A percentile compares a stretch with the other conserved stretches of the same genome.
These are phyloP conservation scores for Xylaria castorea DNA, from an alignment of 495 filamentous ascomycete genomes.

Conservation along the genomic window DNA sequence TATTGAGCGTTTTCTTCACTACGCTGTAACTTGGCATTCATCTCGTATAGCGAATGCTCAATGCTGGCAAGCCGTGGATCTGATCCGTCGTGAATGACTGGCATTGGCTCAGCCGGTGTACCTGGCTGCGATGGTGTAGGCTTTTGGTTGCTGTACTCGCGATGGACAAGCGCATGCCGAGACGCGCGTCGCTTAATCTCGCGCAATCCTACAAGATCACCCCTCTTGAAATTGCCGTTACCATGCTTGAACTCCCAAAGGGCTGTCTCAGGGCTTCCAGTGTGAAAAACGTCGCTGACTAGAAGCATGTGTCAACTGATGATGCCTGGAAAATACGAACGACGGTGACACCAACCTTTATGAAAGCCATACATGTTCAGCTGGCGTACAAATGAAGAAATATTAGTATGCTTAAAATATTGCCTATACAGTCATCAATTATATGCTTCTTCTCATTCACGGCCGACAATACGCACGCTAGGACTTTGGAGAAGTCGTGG, in stretches of 20 bases:
- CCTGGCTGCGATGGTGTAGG: conserved; percentile 75
- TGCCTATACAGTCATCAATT: conserved; percentile 57
- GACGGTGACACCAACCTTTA: conserved; percentile 72
- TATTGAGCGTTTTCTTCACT: conserved; percentile 83
- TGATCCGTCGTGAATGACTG: conserved; percentile 67
- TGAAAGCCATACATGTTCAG: conserved; percentile 99
- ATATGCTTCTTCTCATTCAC: conserved; percentile 27
- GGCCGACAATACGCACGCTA: conserved; percentile 72
- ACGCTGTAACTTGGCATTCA: conserved; percentile 74
- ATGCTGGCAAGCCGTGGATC: conserved; percentile 78
- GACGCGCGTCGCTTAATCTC: conserved; percentile 99
- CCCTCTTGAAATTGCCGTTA: conserved; percentile 95
- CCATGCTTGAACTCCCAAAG: conserved; percentile 99
- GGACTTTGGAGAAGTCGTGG: conserved; percentile 96
- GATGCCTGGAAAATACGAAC: conserved; percentile 19
- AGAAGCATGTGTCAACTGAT: conserved; percentile 22
- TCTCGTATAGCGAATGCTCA: conserved; percentile 83
- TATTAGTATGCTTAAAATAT: conserved; percentile 99
- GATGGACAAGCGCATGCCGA: conserved; percentile 90
- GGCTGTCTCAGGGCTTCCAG: conserved; percentile 91
- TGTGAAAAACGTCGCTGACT: conserved; percentile 99
- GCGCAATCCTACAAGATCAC: conserved; percentile 86
- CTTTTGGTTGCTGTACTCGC: conserved; percentile 91
- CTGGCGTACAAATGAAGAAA: conserved; percentile 97
- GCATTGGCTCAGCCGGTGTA: conserved; percentile 81